A percentile compares a stretch with the other conserved stretches of the same genome.
Evolutionary conservation across 2,329 filamentous ascomycete genomes (phyloP).

Genomic region (Neonectria coccinea): DNA sequence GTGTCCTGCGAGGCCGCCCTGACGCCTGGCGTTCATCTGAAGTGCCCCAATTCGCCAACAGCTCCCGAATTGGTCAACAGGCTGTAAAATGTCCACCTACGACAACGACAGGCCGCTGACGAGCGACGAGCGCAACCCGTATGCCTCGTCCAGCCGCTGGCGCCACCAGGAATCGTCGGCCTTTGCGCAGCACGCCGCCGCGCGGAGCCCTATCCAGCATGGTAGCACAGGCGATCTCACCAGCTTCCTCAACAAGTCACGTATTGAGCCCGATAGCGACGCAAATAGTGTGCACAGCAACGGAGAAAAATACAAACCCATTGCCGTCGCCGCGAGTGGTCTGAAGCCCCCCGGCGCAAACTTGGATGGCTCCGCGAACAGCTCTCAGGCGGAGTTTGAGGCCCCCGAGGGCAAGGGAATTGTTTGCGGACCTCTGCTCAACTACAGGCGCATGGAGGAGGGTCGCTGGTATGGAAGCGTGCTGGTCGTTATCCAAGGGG

Average conservation of each 20-base stretch:
- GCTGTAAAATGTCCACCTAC: slow-evolving; percentile 39
- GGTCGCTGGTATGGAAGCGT: slow-evolving; percentile 86
- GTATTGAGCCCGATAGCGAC: slow-evolving; percentile 58
- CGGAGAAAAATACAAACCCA: slow-evolving; percentile 59
- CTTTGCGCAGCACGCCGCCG: slow-evolving; percentile 62
- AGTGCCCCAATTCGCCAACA: neutral
- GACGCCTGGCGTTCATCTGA: neutral
- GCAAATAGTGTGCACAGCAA: slow-evolving; percentile 43
- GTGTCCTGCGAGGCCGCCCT: slow-evolving; percentile 7
- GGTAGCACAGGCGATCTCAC: slow-evolving; percentile 64
- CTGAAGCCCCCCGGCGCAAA: slow-evolving; percentile 16
- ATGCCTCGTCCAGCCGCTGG: slow-evolving; percentile 70
- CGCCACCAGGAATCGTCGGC: slow-evolving; percentile 72
- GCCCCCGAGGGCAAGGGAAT: slow-evolving; percentile 67
- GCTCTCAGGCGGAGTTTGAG: slow-evolving; percentile 28
- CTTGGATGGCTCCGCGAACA: slow-evolving; percentile 38
- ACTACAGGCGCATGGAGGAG: slow-evolving; percentile 81
- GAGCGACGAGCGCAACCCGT: slow-evolving; percentile 59
- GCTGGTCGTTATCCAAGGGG: slow-evolving; percentile 82
- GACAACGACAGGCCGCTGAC: slow-evolving; percentile 37
- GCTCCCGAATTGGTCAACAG: slow-evolving; percentile 14
- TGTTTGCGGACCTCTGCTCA: slow-evolving; percentile 78
- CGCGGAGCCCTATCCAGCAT: slow-evolving; percentile 49
- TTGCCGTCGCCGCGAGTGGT: slow-evolving; percentile 58
- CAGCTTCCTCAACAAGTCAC: slow-evolving; percentile 66